These are phyloP conservation scores for Ogataea nakhonphanomensis DNA, from an alignment of 805 yeast genomes.

Conservation along the genomic window DNA sequence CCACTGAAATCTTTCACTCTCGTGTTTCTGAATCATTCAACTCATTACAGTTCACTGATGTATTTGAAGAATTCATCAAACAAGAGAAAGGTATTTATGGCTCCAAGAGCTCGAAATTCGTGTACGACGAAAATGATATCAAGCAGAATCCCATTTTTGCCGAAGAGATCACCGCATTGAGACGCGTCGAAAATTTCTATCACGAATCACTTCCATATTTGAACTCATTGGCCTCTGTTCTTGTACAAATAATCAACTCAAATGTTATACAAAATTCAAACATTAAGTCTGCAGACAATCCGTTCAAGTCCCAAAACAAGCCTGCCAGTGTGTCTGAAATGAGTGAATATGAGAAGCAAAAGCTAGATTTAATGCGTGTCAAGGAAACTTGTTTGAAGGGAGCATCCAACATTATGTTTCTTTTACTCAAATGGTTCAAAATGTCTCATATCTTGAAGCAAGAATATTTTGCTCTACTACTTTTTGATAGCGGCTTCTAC, in stretches of 20 bases:
- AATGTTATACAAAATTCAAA: conserved; percentile 33
- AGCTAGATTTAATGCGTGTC: conserved; percentile 53
- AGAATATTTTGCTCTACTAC: conserved; percentile 65
- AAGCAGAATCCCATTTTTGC: conserved; percentile 35
- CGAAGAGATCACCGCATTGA: conserved; percentile 40
- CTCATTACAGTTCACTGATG: conserved; percentile 68
- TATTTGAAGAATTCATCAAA: conserved; percentile 64
- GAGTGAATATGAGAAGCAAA: conserved; percentile 32
- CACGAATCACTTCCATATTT: conserved; percentile 47
- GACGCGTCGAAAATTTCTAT: conserved; percentile 62
- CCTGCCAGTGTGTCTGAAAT: conserved; percentile 16
- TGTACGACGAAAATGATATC: conserved; percentile 27
- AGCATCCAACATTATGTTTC: conserved; percentile 47
- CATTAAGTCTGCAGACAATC: conserved; percentile 16
- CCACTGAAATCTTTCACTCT: conserved; percentile 60
- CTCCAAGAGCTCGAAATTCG: conserved; percentile 8
- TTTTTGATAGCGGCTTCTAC: conserved; percentile 70
- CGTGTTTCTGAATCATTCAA: conserved; percentile 65
- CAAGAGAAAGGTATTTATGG: conserved; percentile 45
- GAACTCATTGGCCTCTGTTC: conserved; percentile 60
- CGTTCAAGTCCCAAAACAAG: conserved; percentile 17
- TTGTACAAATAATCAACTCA: conserved; percentile 60
- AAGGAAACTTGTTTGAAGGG: conserved; percentile 63
- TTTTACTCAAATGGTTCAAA: conserved; percentile 75
- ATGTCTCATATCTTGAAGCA: conserved; percentile 72